Conservation (phyloP, 2,329 filamentous ascomycete genomes). For the Thielaviopsis euricoi region DNA sequence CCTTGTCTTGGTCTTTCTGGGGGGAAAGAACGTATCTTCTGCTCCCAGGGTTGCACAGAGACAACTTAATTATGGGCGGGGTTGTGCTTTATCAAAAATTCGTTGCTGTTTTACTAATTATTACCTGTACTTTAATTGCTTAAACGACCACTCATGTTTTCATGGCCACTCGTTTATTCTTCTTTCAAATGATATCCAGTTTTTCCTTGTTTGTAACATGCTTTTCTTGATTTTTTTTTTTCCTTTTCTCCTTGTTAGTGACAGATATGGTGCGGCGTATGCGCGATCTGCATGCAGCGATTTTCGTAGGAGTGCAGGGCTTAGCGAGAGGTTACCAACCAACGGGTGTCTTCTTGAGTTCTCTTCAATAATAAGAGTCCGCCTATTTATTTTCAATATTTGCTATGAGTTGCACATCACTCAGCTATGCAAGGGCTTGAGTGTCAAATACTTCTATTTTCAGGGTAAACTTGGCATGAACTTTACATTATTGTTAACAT, state of each 20-base stretch:
- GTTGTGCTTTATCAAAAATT: background rate
- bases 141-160: background rate
- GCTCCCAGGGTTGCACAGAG: background rate
- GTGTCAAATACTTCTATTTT: no score
- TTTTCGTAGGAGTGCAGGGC: no score
- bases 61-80: background rate
- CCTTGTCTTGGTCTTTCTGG: background rate
- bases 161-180: background rate
- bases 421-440: no score
- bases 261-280: no score
- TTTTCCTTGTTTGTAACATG: background rate
- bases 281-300: background rate
- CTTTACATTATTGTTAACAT: no score
- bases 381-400: no score
- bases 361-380: no score
- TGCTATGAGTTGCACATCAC: no score
- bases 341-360: background rate
- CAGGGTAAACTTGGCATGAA: no score
- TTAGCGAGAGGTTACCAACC: background rate
- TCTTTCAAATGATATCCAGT: constrained; percentile 5
- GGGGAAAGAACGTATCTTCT: background rate
- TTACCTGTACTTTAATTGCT: background rate
- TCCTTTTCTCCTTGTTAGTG: no score
- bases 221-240: background rate
- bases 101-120: background rate